Conservation (phyloP, 1,284 basidiomycete species). For the Schizophyllum commune region DNA sequence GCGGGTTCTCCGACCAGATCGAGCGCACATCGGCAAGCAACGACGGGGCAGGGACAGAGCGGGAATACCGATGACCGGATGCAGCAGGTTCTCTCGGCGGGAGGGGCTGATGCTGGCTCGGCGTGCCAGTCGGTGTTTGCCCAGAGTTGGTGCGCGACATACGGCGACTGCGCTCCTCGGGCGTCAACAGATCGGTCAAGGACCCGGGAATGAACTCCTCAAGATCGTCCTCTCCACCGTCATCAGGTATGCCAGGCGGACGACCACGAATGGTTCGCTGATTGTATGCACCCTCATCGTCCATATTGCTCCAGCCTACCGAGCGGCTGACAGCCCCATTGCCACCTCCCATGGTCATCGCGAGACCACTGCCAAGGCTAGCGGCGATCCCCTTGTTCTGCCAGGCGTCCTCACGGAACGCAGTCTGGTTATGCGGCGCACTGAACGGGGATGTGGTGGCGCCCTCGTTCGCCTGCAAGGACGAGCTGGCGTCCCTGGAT, state of each 20-base stretch:
- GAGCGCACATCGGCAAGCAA: conserved; percentile 66
- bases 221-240: conserved; percentile 61
- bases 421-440: conserved; percentile 52
- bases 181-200: conserved; percentile 81
- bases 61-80: conserved; percentile 60
- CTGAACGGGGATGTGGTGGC: conserved; percentile 60
- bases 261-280: conserved; percentile 13
- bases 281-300: conserved; percentile 14
- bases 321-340: conserved; percentile 3
- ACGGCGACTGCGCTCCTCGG: conserved; percentile 69
- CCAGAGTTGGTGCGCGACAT: conserved; percentile 64
- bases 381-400: conserved; percentile 27
- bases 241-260: conserved; percentile 38
- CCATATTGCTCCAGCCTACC: conserved; percentile 23
- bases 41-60: conserved; percentile 69
- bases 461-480: conserved; percentile 24
- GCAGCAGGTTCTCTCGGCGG: neutral
- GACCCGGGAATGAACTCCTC: conserved; percentile 86
- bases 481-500: conserved; percentile 22
- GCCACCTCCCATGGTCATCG: conserved; percentile 28
- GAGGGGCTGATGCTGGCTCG: conserved; percentile 7
- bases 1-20: conserved; percentile 40
- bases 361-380: conserved; percentile 30
- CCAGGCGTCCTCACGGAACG: conserved; percentile 31
- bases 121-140: conserved; percentile 21